phyloP scores from a whole-genome alignment of 257 asterid species.

The Solanum tarijense region DNA sequence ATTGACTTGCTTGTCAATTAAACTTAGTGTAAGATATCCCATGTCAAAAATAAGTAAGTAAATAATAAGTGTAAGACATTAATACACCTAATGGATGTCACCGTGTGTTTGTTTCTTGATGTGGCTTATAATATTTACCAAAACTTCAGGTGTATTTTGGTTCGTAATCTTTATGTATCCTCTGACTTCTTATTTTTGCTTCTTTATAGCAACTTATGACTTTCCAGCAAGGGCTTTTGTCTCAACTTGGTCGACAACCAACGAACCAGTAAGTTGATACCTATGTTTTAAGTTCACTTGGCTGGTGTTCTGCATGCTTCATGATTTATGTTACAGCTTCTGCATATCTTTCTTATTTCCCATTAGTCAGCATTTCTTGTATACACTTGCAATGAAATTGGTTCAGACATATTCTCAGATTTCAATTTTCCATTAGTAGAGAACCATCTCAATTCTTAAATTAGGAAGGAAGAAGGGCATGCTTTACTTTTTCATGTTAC shows the following conservation, averaged over 20 bases:
- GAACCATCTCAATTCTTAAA: neutral
- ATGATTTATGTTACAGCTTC: neutral
- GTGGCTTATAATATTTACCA: neutral
- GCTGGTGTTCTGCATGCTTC: neutral
- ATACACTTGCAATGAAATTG: neutral
- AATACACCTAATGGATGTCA: neutral
- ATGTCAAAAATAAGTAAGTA: neutral
- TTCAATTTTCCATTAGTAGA: neutral
- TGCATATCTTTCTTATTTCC: neutral
- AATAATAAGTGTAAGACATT: neutral
- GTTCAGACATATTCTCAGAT: neutral
- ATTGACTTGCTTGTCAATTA: neutral
- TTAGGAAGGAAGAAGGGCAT: neutral
- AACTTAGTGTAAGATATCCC: neutral
- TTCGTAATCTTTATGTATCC: neutral
- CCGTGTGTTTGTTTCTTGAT: neutral
- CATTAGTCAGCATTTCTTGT: neutral
- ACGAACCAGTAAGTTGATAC: constrained; percentile 29
- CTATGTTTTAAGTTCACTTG: neutral
- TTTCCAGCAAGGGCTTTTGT: constrained; percentile 30
- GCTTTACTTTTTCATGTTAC: neutral
- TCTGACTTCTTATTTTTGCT: neutral
- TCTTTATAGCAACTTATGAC: constrained; percentile 33
- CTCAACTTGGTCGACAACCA: constrained; percentile 37
- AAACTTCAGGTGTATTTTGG: neutral